Conservation (phyloP, 2,329 filamentous ascomycete genomes). For the Hymenoscyphus salicellus region DNA sequence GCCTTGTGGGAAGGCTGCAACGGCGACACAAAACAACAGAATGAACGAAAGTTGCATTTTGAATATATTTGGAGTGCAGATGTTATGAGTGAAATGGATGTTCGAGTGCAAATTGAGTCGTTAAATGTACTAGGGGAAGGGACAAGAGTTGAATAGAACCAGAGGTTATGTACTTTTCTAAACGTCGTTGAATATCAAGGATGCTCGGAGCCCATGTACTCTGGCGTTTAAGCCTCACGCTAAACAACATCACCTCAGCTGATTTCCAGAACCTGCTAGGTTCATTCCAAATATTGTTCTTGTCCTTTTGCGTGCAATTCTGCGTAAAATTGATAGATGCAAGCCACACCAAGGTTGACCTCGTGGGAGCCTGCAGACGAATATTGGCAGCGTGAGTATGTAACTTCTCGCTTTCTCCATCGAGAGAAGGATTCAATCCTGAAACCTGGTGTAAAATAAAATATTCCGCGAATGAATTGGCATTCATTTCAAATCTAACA, state of each 20-base stretch:
- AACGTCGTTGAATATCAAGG: no score
- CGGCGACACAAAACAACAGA: neutral
- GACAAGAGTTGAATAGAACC: neutral
- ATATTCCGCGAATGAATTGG: neutral
- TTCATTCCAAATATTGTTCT: neutral
- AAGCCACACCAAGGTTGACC: neutral
- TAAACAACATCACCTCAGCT: neutral
- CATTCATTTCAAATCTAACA: neutral
- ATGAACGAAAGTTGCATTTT: neutral
- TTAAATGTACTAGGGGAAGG: neutral
- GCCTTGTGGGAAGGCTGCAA: neutral
- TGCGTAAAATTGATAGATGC: neutral
- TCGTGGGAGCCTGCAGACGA: neutral
- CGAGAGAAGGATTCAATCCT: no score
- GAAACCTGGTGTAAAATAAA: neutral
- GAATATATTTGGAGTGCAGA: neutral
- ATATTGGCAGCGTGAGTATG: no score
- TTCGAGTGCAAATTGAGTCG: neutral
- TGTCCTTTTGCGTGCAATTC: neutral
- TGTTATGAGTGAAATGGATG: neutral
- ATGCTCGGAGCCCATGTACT: no score
- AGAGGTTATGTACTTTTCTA: neutral
- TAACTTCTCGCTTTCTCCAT: no score
- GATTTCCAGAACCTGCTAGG: neutral
- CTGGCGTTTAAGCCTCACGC: neutral